A percentile compares a stretch with the other conserved stretches of the same genome.
Evolutionary conservation across 257 asterid genomes (phyloP).

Genomic region (Euphrasia confusa): DNA sequence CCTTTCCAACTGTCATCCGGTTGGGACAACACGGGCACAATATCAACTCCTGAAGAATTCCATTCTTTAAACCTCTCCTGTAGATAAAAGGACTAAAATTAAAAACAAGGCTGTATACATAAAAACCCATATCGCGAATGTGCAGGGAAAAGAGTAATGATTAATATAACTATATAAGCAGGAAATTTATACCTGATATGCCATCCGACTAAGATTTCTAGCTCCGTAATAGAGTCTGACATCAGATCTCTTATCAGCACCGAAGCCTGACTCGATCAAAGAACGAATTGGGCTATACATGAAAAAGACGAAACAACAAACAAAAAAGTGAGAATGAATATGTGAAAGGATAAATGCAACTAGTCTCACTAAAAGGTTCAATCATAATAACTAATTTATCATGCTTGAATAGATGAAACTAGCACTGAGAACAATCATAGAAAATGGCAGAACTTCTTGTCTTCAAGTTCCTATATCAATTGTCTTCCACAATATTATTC

Average conservation of each 20-base stretch:
- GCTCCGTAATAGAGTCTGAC: slow-evolving; percentile 95
- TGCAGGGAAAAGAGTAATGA: slow-evolving; percentile 1
- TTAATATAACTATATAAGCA: slow-evolving; percentile 14
- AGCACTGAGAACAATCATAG: neutral
- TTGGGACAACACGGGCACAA: slow-evolving; percentile 83
- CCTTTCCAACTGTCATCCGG: slow-evolving; percentile 84
- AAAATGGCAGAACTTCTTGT: neutral
- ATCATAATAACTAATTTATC: neutral
- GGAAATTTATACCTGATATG: slow-evolving; percentile 59
- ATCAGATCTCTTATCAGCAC: slow-evolving; percentile 72
- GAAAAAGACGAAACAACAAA: slow-evolving; percentile 15
- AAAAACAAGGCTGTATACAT: neutral
- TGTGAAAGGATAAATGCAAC: neutral
- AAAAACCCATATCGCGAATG: neutral
- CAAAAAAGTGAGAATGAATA: slow-evolving; percentile 2
- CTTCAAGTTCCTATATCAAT: neutral
- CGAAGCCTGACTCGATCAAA: slow-evolving; percentile 73
- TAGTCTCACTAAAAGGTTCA: slow-evolving; percentile 5
- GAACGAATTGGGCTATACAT: slow-evolving; percentile 82
- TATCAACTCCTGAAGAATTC: slow-evolving; percentile 73
- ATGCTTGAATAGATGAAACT: neutral
- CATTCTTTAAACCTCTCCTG: slow-evolving; percentile 86
- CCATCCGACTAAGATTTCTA: slow-evolving; percentile 81
- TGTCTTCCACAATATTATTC: neutral
- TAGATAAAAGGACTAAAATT: neutral